phyloP scores from a whole-genome alignment of 257 asterid genomes.

The Orobanche coerulescens region DNA sequence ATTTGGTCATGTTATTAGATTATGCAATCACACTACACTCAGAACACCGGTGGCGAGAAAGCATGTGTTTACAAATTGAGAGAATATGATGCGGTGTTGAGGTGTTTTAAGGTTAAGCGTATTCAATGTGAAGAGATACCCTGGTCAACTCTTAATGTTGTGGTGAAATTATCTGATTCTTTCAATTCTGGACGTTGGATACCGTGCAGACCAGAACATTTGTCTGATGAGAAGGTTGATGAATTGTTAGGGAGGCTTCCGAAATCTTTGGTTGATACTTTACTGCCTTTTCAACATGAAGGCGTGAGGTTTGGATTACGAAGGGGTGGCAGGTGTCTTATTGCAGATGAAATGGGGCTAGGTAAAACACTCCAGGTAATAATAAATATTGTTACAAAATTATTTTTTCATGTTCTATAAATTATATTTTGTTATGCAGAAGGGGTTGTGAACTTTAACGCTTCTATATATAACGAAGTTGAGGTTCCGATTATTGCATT shows the following conservation, averaged over 20 bases:
- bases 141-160: slow-evolving; percentile 72
- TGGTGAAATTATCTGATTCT: slow-evolving; percentile 68
- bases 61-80: slow-evolving; percentile 59
- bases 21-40: slow-evolving; percentile 85
- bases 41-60: slow-evolving; percentile 59
- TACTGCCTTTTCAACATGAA: slow-evolving; percentile 87
- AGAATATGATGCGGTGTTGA: slow-evolving; percentile 59
- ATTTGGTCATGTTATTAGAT: too few relatives aligned
- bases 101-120: slow-evolving; percentile 53
- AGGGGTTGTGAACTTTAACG: not conserved
- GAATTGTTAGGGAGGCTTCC: slow-evolving; percentile 67
- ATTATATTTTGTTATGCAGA: too few relatives aligned
- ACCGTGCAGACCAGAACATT: slow-evolving; percentile 86
- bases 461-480: not conserved
- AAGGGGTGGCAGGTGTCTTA: slow-evolving; percentile 94
- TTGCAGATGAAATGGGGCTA: slow-evolving; percentile 99
- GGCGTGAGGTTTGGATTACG: slow-evolving; percentile 82
- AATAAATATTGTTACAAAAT: too few relatives aligned
- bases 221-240: slow-evolving; percentile 75
- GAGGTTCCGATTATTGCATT: too few relatives aligned
- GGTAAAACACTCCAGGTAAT: slow-evolving; percentile 93
- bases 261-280: slow-evolving; percentile 38
- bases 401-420: too few relatives aligned
- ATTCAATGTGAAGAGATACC: slow-evolving; percentile 85
- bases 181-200: slow-evolving; percentile 53